Percentiles rank a stretch among this genome's conserved stretches.
phyloP scores from a whole-genome alignment of 192 early-diverging fungal genomes.

The Linderina pennispora region DNA sequence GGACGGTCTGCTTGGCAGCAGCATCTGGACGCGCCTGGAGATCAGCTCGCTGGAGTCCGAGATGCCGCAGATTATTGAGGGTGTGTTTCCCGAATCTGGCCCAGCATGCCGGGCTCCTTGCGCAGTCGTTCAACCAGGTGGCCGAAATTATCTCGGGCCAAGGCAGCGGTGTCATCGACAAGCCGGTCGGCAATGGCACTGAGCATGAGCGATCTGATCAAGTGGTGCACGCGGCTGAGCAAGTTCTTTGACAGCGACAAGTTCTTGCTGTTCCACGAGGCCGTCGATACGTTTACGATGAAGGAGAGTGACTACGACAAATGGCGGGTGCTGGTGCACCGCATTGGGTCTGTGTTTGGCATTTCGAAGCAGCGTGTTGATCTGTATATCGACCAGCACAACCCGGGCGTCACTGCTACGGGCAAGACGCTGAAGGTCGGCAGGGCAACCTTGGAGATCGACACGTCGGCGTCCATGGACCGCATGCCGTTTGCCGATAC shows the following conservation, averaged over 20 bases:
- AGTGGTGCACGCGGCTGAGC: constrained; percentile 80
- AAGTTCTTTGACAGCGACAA: constrained; percentile 11
- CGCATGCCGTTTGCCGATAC: constrained; percentile 81
- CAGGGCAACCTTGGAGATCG: constrained; percentile 9
- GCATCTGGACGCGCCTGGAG: constrained; percentile 76
- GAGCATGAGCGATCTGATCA: constrained; percentile 83
- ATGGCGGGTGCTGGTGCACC: constrained; percentile 56
- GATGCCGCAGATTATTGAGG: constrained; percentile 17
- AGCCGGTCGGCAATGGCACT: constrained; percentile 19
- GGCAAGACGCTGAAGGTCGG: constrained; percentile 21
- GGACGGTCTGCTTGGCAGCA: constrained; percentile 44
- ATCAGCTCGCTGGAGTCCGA: constrained; percentile 54
- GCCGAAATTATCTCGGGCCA: constrained; percentile 35
- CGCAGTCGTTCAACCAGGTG: constrained; percentile 42
- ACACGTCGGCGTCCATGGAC: constrained; percentile 1
- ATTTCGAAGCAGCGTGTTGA: constrained; percentile 63
- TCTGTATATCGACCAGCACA: constrained; percentile 63
- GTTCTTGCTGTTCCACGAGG: constrained; percentile 68
- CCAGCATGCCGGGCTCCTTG: constrained; percentile 51
- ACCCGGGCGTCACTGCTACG: constrained; percentile 49
- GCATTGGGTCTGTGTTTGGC: constrained; percentile 63
- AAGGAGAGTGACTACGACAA: constrained; percentile 66
- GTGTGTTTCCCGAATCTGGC: constrained; percentile 42
- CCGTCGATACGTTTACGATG: constrained; percentile 78
- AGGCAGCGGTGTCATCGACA: constrained; percentile 19